phyloP scores from a whole-genome alignment of 371 early-diverging fungal genomes.

The Mucor circinelloides region DNA sequence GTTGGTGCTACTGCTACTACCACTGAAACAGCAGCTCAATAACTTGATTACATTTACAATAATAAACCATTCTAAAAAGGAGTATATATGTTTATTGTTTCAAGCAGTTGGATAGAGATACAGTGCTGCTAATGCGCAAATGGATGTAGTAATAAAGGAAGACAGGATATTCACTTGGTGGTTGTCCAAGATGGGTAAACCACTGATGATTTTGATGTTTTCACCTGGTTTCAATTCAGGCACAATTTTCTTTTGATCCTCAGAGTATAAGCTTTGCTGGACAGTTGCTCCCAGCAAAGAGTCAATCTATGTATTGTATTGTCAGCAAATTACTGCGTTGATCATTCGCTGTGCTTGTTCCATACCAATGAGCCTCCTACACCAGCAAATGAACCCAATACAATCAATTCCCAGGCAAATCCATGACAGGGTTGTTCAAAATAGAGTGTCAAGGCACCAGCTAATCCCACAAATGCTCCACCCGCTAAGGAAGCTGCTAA shows the following conservation, averaged over 20 bases:
- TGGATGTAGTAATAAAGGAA: slow-evolving; percentile 11
- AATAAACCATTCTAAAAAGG: slow-evolving; percentile 11
- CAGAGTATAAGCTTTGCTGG: slow-evolving; percentile 69
- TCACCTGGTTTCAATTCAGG: slow-evolving; percentile 41
- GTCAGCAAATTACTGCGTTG: background rate
- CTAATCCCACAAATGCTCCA: slow-evolving; percentile 72
- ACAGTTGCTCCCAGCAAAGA: slow-evolving; percentile 87
- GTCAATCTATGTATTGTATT: slow-evolving; percentile 64
- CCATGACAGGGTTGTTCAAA: slow-evolving; percentile 50
- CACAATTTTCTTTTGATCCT: slow-evolving; percentile 60
- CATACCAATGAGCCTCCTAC: slow-evolving; percentile 73
- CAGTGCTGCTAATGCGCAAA: slow-evolving; percentile 14
- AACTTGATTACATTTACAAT: background rate
- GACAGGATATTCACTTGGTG: slow-evolving; percentile 63
- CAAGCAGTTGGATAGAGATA: slow-evolving; percentile 19
- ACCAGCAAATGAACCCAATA: slow-evolving; percentile 65
- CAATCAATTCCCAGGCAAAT: slow-evolving; percentile 36
- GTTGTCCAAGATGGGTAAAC: slow-evolving; percentile 74
- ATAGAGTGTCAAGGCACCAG: slow-evolving; percentile 56
- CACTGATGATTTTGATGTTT: slow-evolving; percentile 56
- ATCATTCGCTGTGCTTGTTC: background rate
- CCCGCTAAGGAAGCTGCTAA: slow-evolving; percentile 72
- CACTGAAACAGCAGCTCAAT: slow-evolving; percentile 1
- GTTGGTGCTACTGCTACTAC: slow-evolving; percentile 38
- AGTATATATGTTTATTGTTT: background rate